phyloP scores from a whole-genome alignment of 257 asterid species.

The Rubia yunnanensis region DNA sequence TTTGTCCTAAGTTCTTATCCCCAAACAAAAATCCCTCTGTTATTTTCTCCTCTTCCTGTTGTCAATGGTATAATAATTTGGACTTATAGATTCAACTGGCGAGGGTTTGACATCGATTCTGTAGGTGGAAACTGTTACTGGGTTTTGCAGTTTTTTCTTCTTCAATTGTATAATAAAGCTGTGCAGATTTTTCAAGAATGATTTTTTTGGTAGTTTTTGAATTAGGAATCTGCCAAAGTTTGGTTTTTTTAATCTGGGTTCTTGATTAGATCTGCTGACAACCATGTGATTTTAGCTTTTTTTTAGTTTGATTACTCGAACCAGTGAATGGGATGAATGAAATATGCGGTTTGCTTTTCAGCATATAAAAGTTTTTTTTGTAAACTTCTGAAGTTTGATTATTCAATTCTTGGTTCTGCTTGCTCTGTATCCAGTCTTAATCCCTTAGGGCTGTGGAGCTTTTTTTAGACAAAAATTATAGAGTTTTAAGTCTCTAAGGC shows the following conservation, averaged over 20 bases:
- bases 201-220: neutral
- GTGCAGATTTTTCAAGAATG: neutral
- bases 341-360: neutral
- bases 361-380: neutral
- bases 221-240: neutral
- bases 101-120: neutral
- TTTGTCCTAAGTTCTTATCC: neutral
- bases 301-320: neutral
- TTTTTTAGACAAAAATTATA: too few species aligned
- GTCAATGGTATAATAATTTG: neutral
- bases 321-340: neutral
- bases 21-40: neutral
- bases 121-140: neutral
- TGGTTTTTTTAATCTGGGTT: neutral
- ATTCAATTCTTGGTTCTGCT: neutral
- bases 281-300: neutral
- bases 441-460: neutral
- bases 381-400: too few species aligned
- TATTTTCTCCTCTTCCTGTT: neutral
- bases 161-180: neutral
- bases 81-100: neutral
- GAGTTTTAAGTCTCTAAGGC: neutral
- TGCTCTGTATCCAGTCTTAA: neutral
- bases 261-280: constrained; percentile 11
- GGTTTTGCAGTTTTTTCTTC: neutral